Evolutionary conservation across 2,329 filamentous ascomycete species (phyloP).

Genomic region (Trichoderma gracile): DNA sequence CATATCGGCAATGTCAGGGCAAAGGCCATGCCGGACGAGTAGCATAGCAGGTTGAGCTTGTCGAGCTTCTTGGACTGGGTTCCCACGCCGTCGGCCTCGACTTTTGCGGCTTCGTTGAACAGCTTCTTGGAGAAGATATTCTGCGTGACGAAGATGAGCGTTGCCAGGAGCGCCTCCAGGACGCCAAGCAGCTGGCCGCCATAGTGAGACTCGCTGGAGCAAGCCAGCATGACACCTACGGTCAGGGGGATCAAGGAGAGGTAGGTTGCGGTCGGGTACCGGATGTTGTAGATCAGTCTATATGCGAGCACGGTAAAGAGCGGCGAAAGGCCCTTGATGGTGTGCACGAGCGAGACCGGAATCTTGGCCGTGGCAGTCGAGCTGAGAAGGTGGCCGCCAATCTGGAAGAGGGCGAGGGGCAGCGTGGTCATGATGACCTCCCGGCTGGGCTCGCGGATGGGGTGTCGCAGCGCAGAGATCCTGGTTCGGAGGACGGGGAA

Average conservation of each 20-base stretch:
- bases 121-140: slow-evolving; percentile 98
- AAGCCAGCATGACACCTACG: slow-evolving; percentile 91
- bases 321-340: slow-evolving; percentile 95
- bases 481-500: slow-evolving; percentile 70
- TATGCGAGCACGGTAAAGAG: slow-evolving; percentile 95
- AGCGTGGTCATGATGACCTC: slow-evolving; percentile 85
- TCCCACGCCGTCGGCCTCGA: slow-evolving; percentile 71
- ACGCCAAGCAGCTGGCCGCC: slow-evolving; percentile 89
- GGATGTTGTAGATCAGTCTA: slow-evolving; percentile 82
- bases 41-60: slow-evolving; percentile 94
- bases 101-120: slow-evolving; percentile 89
- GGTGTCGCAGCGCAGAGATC: slow-evolving; percentile 78
- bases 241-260: slow-evolving; percentile 88
- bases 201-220: slow-evolving; percentile 76
- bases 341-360: slow-evolving; percentile 94
- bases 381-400: slow-evolving; percentile 89
- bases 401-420: slow-evolving; percentile 90
- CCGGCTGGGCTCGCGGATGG: slow-evolving; percentile 75
- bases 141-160: slow-evolving; percentile 93
- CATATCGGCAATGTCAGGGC: slow-evolving; percentile 86
- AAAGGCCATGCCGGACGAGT: slow-evolving; percentile 93
- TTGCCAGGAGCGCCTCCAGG: slow-evolving; percentile 82
- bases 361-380: slow-evolving; percentile 94
- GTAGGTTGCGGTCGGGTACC: slow-evolving; percentile 85
- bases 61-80: slow-evolving; percentile 77